Evolutionary conservation across 345 rosid genomes (phyloP), one percentile per base, ranked within the genome.

Genomic region (Linum usitatissimum): DNA sequence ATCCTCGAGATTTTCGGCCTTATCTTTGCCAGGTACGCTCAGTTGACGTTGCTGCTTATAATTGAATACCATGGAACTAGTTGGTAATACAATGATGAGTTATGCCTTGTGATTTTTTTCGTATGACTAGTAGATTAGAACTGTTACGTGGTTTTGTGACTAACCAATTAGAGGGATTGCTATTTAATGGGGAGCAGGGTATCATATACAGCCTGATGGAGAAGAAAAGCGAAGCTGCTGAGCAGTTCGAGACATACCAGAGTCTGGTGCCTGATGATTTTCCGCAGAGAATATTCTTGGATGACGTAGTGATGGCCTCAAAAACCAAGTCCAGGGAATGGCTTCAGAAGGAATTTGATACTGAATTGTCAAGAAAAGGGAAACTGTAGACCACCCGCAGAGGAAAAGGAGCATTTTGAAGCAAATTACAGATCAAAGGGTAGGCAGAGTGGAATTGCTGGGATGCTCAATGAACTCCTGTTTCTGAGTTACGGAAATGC

Each of bases 1-100:
- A 92, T 73, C 97, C 95, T 72, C 81, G 85, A 72, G 98, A 92
- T 79, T 89, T 92, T 23, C 83, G 98, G 70, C 95, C 96, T 36
- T 92, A 89, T 74, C 98, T 92, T 72, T 92, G 95, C 75, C 95
- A 85, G 88, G 98, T 85, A 65, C 53, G 30, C 66, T 73, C 17
- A 2, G 15, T 18, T 10, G 3, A 55, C 18, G 6, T 18, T 55
- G 28, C 28, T 55, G 13, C 58, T n/a, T n/a, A 1, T 18, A 8
- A 18, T 23, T 8, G 58, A 6, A 8, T 19, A 10, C 6, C 9
- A 3, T 55, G 3, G 19, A 17, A 10, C 30, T 18, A 55, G 28
- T 3, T 23, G 18, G 4, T 31, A 31, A 31, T 31, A 31, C 36
- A 6, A 31, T 31, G 36, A 31, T 31, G 36, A 55, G 30, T 23